Base-by-base conservation (phyloP, 805 yeast species). In the Spathaspora boniae region DNA sequence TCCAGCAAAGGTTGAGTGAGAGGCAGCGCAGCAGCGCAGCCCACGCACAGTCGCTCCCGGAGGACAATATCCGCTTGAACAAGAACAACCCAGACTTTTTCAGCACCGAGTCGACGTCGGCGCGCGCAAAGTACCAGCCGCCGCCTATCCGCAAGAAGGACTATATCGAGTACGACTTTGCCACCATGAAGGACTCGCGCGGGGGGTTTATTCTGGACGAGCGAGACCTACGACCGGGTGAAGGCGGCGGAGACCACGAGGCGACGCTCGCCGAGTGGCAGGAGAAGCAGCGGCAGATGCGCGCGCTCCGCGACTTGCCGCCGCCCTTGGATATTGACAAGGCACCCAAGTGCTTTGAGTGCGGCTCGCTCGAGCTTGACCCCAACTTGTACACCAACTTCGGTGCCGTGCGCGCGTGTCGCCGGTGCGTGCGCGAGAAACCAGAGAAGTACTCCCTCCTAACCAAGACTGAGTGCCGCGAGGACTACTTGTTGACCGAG, bases 401-500 rank as follows among this genome's bases (percentile, higher is more conserved):
- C 62, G 66, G 70, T 12, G 64, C 82, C 19, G 60, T 62, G 2
- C 68, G 86, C 9, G 96, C 89, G 6, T 93, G 99, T 57, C 75
- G 82, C 33, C 67, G 72, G 34, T 93, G 98, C 58, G 78, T 77
- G 22, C 77, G 76, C 47, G 70, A 71, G 40, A 60, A 62, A 16
- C 96, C 96, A 0, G 96, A 93, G 26, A 93, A 93, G 51, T 93
- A 91, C 56, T 77, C 98, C 0, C 59, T 93, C 15, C 61, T 93
- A 34, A 93, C 99, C 6, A 93, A 93, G 60, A 93, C 99, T 0
- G 99, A 93, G 60, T 88, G 96, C 57, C 76, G 80, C 26, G 91
- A 85, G 47, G 99, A 93, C 61, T 93, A 93, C 56, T 72, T 93
- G 27, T 58, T 93, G 19, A 93, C 99, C 0, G 98, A 93, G 32